Conservation (phyloP, 2,329 filamentous ascomycete species). For the Aspergillus ochraceus region DNA sequence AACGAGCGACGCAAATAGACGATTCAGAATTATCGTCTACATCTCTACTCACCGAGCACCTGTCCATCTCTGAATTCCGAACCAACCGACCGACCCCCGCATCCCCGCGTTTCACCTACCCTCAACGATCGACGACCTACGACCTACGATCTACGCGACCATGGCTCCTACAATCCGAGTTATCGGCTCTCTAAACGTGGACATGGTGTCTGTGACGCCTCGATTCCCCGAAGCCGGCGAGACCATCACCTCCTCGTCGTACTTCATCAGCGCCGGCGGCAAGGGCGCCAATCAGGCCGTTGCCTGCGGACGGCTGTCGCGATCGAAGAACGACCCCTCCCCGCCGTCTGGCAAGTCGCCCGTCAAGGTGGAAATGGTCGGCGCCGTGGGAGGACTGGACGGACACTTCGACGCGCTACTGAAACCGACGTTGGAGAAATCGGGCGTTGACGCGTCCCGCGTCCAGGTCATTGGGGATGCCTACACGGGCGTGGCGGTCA, state of each 20-base stretch:
- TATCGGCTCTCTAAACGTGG: constrained; percentile 90
- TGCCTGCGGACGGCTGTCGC: constrained; percentile 78
- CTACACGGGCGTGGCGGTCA: constrained; percentile 71
- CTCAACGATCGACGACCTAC: not conserved
- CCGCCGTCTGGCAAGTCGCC: constrained; percentile 19
- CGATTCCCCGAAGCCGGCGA: constrained; percentile 83
- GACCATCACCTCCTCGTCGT: constrained; percentile 77
- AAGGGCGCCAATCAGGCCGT: constrained; percentile 97
- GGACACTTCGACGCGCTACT: constrained; percentile 66
- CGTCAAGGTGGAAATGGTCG: constrained; percentile 66
- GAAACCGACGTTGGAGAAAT: constrained; percentile 56
- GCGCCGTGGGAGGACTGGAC: constrained; percentile 62
- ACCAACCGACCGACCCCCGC: not conserved
- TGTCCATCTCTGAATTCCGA: not conserved
- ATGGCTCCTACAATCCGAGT: constrained; percentile 66
- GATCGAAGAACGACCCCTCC: constrained; percentile 41
- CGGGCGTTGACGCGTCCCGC: constrained; percentile 62
- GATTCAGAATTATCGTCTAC: not conserved
- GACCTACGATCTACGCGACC: not conserved
- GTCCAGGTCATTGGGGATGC: constrained; percentile 49
- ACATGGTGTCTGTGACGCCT: constrained; percentile 84
- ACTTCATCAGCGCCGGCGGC: constrained; percentile 79
- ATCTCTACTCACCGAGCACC: not conserved
- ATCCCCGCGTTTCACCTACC: not conserved
- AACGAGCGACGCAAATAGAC: not conserved